phyloP scores from a whole-genome alignment of 208 protist genomes.

The Leishmania aethiopica region DNA sequence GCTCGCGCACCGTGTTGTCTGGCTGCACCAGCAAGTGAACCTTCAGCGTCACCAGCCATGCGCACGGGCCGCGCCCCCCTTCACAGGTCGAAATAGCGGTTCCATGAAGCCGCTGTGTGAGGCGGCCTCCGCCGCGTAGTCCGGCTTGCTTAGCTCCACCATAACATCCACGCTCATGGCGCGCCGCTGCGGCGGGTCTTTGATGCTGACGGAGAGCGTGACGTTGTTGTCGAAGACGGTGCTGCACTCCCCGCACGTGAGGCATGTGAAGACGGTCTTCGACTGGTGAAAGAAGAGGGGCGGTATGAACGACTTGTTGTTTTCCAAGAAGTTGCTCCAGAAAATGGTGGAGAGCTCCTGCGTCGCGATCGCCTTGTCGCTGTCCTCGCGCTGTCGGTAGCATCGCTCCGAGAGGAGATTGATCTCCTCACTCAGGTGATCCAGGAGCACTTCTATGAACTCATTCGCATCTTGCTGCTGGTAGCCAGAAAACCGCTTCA shows the following conservation, averaged over 20 bases:
- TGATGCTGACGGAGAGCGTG: conserved; percentile 65
- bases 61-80: background rate
- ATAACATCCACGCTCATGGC: conserved; percentile 40
- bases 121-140: background rate
- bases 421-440: conserved; percentile 91
- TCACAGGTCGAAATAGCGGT: conserved; percentile 11
- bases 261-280: conserved; percentile 70
- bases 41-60: conserved; percentile 22
- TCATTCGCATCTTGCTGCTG: conserved; percentile 90
- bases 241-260: conserved; percentile 59
- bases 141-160: conserved; percentile 22
- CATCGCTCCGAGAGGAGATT: conserved; percentile 74
- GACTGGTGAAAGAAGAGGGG: conserved; percentile 84
- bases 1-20: conserved; percentile 31
- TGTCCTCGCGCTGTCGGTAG: conserved; percentile 85
- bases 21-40: conserved; percentile 28
- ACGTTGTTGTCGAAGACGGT: conserved; percentile 84
- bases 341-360: conserved; percentile 73
- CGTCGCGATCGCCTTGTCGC: conserved; percentile 67
- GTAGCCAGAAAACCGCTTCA: conserved; percentile 68
- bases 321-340: conserved; percentile 90
- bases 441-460: conserved; percentile 90
- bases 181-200: conserved; percentile 38
- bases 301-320: conserved; percentile 78
- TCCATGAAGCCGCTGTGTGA: background rate